Evolutionary conservation across 202 grass and related monocot species (phyloP).

Genomic region (Carex sylvatica): DNA sequence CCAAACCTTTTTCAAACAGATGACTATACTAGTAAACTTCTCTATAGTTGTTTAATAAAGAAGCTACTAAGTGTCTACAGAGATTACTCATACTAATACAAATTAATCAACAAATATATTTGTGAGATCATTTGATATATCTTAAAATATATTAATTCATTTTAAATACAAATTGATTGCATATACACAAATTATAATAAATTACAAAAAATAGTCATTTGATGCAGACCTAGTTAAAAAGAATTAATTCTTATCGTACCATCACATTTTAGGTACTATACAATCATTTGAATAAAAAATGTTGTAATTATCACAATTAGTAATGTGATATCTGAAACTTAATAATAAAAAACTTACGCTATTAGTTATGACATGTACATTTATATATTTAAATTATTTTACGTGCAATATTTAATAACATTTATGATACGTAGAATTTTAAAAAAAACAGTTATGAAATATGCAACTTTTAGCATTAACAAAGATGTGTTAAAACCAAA

Average conservation of each 20-base stretch:
- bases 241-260: not conserved
- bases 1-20: slow-evolving; percentile 4
- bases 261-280: not conserved
- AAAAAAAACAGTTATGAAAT: not conserved
- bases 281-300: not conserved
- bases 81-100: not conserved
- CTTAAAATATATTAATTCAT: not conserved
- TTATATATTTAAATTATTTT: not conserved
- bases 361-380: not conserved
- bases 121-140: not conserved
- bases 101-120: too few relatives aligned
- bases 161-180: not conserved
- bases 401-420: not conserved
- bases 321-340: not conserved
- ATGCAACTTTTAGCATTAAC: not conserved
- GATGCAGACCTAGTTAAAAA: not conserved
- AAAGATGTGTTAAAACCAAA: not conserved
- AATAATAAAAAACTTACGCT: not conserved
- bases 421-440: not conserved
- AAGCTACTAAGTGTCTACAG: not conserved
- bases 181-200: not conserved
- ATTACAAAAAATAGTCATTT: not conserved
- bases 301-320: not conserved
- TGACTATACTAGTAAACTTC: not conserved
- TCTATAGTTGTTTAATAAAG: slow-evolving; percentile 25